Conservation (phyloP, 352 stramenopile genomes). For the Phytophthora gonapodyides region DNA sequence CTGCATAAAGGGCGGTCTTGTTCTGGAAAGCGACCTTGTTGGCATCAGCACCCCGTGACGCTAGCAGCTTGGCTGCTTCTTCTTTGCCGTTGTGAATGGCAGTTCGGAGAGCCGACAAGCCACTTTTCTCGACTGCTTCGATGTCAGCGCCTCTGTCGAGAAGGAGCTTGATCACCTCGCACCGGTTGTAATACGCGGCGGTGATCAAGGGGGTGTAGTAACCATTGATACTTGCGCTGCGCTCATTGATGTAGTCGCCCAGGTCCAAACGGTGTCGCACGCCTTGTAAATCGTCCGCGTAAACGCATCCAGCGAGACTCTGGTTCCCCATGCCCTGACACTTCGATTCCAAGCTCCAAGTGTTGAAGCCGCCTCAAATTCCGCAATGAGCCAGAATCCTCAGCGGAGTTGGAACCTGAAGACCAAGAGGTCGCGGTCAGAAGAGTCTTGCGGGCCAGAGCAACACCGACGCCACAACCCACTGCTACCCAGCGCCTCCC, state of each 20-base stretch:
- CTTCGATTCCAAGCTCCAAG: too few species aligned
- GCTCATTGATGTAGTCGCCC: constrained; percentile 2
- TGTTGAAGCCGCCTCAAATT: background rate
- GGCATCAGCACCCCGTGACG: background rate
- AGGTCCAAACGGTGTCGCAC: background rate
- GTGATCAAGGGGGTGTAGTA: constrained; percentile 9
- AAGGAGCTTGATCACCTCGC: constrained; percentile 15
- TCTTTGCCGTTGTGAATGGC: constrained; percentile 9
- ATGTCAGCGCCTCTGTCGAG: constrained; percentile 13
- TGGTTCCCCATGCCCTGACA: too few species aligned
- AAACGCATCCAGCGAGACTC: constrained; percentile 1
- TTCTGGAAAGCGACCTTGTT: background rate
- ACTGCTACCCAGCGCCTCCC: too few species aligned
- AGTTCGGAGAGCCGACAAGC: constrained; percentile 6
- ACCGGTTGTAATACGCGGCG: constrained; percentile 6
- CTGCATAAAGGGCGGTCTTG: constrained; percentile 2
- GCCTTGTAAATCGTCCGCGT: background rate
- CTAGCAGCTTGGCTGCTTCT: constrained; percentile 3
- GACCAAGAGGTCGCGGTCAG: too few species aligned
- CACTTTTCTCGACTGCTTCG: constrained; percentile 10
- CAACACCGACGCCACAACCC: too few species aligned
- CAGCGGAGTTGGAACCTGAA: too few species aligned
- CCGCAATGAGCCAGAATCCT: too few species aligned
- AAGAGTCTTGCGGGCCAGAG: too few species aligned
- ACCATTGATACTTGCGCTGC: background rate